Evolutionary conservation across 495 filamentous ascomycete genomes (phyloP).

Genomic region (Hapsidospora chrysogenum): DNA sequence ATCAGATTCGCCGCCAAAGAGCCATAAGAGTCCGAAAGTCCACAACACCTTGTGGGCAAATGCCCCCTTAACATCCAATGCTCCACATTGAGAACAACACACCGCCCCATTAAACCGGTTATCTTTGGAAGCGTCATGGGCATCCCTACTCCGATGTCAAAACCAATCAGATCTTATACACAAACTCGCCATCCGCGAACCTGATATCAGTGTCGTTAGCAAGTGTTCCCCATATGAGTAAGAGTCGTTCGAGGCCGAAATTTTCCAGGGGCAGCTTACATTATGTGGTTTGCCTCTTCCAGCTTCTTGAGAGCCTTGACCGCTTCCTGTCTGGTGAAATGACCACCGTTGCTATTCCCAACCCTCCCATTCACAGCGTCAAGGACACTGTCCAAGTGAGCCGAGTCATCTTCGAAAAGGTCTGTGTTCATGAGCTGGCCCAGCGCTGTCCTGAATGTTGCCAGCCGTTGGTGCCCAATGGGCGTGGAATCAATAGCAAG

Average conservation of each 20-base stretch:
- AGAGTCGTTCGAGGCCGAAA: no score
- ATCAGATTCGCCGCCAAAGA: no score
- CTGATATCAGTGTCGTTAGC: conserved; percentile 18
- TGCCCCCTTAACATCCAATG: background rate
- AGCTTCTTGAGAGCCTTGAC: conserved; percentile 58
- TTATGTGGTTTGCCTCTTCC: conserved; percentile 75
- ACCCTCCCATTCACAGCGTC: conserved; percentile 63
- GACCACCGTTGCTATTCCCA: conserved; percentile 23
- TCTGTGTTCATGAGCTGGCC: conserved; percentile 63
- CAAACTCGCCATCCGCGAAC: conserved; percentile 27
- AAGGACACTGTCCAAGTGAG: conserved; percentile 56
- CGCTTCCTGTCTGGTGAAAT: conserved; percentile 59
- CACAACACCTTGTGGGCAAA: no score
- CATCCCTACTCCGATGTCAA: no score
- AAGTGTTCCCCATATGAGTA: background rate
- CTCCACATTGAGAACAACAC: background rate
- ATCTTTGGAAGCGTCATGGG: no score
- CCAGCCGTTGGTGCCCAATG: conserved; percentile 47
- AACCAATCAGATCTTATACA: conserved; percentile 31
- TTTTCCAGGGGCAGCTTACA: no score
- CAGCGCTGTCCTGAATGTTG: conserved; percentile 59
- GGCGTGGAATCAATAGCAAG: conserved; percentile 20
- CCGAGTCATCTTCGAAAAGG: conserved; percentile 68
- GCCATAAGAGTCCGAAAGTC: no score
- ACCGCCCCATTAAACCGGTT: background rate